Base-by-base conservation (phyloP, 2,329 filamentous ascomycete genomes). In the Aspergillus ochraceus region DNA sequence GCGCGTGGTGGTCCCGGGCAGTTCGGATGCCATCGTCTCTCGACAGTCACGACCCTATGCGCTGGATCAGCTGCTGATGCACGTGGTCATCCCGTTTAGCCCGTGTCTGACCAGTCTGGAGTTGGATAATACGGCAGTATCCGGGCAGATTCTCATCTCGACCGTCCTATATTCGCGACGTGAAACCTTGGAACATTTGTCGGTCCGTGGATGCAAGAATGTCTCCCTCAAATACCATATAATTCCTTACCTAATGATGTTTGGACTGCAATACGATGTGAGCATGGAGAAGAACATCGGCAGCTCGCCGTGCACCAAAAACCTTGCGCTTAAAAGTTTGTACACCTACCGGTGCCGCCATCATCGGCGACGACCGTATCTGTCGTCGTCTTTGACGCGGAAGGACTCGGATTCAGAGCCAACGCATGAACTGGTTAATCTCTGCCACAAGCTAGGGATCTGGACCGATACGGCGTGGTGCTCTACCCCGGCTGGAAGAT, bases 141-240 rank as follows among this genome's bases (percentile, higher is more conserved):
- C 81, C 24, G 85, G 85, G 26, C 80, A 83, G 57, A 83, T 83
- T 47, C 77, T 87, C 51, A 82, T 83, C 9, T 80, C 79, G 42
- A 83, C 78, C 20, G 83, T 87, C 19, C 74, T 87, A 54, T 78
- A 83, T 61, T 78, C 81, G 46, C 80, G 83, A 30, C 79, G 82
- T 58, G 79, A 81, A 57, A 85, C 82, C 0, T 74, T 87, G 50
- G 79, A 84, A 67, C 84, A 87, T 67, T 77, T 87, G 49, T 86
- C 84, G 1, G 83, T 87, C 52, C 82, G 85, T 22, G 85, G 85
- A 20, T 87, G 85, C 77, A 86, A 87, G 73, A 86, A 87, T 69
- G 85, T 87, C 42, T 86, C 84, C 12, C 80, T 87, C 64, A 87
- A 87, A 68, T 87, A 87, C 68, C 84, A 87, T 67, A 84, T 87